phyloP scores from a whole-genome alignment of 139 green algal species.

The Auxenochlorella pyrenoidosa region DNA sequence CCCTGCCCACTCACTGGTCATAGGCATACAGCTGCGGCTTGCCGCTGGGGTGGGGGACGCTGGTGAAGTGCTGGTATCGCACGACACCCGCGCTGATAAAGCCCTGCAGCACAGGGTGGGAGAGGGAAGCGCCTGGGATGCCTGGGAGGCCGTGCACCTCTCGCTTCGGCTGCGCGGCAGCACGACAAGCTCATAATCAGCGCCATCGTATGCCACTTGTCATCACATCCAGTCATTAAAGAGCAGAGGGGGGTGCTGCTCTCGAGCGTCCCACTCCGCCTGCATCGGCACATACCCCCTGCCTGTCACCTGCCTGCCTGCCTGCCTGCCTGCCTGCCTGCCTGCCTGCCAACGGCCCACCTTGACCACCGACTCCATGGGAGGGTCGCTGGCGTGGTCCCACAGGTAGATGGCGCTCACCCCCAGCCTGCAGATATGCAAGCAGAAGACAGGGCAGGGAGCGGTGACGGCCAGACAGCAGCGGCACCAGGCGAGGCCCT shows the following conservation, averaged over 20 bases:
- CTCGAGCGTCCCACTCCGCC: no score
- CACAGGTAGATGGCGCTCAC: conserved; percentile 35
- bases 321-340: background rate
- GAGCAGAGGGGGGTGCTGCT: no score
- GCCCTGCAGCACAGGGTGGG: background rate
- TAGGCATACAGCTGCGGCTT: conserved; percentile 51
- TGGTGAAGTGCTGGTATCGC: conserved; percentile 36
- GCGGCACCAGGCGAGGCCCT: no score
- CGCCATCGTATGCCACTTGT: no score
- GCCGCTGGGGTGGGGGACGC: conserved; percentile 12
- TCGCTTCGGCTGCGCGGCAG: no score
- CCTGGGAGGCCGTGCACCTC: no score
- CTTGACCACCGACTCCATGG: conserved; percentile 26
- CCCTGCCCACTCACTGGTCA: conserved; percentile 32
- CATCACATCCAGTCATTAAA: no score
- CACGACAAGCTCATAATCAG: no score
- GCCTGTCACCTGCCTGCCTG: no score
- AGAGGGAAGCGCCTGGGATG: no score
- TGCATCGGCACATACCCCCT: no score
- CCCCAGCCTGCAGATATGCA: conserved; percentile 12
- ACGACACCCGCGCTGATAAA: conserved; percentile 34
- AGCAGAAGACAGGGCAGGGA: background rate
- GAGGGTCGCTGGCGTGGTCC: conserved; percentile 45
- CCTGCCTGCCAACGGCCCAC: background rate
- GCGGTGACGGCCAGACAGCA: background rate